Percentiles rank a stretch among this genome's conserved stretches.
Conservation (phyloP, 2,329 filamentous ascomycete species). For the Monosporascus sp. region DNA sequence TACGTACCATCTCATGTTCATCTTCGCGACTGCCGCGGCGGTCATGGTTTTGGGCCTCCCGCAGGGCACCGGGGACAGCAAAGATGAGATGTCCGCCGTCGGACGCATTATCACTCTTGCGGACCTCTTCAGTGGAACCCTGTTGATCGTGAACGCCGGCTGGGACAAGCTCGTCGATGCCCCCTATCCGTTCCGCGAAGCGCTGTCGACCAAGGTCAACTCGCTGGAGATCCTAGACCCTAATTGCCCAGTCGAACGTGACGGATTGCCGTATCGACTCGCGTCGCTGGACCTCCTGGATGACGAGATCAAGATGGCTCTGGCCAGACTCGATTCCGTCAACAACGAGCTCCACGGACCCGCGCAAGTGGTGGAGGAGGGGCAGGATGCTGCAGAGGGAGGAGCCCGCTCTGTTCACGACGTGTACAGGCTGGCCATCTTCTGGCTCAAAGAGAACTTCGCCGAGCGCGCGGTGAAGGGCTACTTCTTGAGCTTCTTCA, state of each 20-base stretch:
- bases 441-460: slow-evolving; percentile 26
- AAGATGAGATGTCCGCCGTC: slow-evolving; percentile 12
- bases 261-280: slow-evolving; percentile 2
- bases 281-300: slow-evolving; percentile 16
- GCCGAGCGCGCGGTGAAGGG: slow-evolving; percentile 26
- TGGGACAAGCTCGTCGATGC: slow-evolving; percentile 20
- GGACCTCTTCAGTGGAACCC: slow-evolving; percentile 20
- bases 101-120: slow-evolving; percentile 18
- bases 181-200: slow-evolving; percentile 15
- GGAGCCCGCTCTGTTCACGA: slow-evolving; percentile 2
- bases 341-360: slow-evolving; percentile 15
- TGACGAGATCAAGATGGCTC: slow-evolving; percentile 10
- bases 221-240: not conserved
- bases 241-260: slow-evolving; percentile 11
- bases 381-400: not conserved
- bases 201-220: not conserved
- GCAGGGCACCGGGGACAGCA: slow-evolving; percentile 13
- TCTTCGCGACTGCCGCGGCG: slow-evolving; percentile 24
- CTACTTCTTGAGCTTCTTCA: slow-evolving; percentile 26
- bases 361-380: not conserved
- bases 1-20: slow-evolving; percentile 24
- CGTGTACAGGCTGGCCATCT: slow-evolving; percentile 16
- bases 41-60: slow-evolving; percentile 24
- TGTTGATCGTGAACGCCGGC: slow-evolving; percentile 18
- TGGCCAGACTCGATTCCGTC: slow-evolving; percentile 14